Percentiles rank a stretch among this genome's conserved stretches.
Evolutionary conservation across 2,329 filamentous ascomycete species (phyloP).

Genomic region (Ascochyta clinopodiicola): DNA sequence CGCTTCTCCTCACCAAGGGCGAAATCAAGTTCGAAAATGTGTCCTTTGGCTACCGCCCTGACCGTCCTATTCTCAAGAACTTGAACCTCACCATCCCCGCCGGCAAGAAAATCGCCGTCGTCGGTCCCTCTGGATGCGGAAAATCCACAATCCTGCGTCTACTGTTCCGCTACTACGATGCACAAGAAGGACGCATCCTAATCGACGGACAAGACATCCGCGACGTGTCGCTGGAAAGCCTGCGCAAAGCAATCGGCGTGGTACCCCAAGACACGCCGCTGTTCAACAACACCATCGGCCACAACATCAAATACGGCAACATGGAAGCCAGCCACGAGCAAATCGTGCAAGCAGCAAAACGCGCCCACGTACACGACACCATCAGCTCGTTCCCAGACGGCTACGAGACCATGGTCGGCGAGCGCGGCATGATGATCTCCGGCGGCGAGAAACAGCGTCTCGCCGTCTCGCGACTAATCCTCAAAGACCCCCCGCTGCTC

Average conservation of each 20-base stretch:
- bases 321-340: slow-evolving; percentile 76
- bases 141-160: slow-evolving; percentile 93
- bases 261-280: slow-evolving; percentile 96
- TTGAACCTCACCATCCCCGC: slow-evolving; percentile 88
- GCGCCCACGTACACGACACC: slow-evolving; percentile 80
- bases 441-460: slow-evolving; percentile 93
- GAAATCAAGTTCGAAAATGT: slow-evolving; percentile 96
- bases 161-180: slow-evolving; percentile 93
- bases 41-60: slow-evolving; percentile 86
- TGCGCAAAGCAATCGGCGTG: slow-evolving; percentile 87
- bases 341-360: slow-evolving; percentile 77
- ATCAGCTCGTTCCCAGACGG: slow-evolving; percentile 82
- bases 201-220: slow-evolving; percentile 94
- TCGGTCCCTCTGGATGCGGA: slow-evolving; percentile 93
- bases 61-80: slow-evolving; percentile 85
- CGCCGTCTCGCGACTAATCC: slow-evolving; percentile 79
- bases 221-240: slow-evolving; percentile 78
- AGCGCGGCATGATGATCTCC: slow-evolving; percentile 95
- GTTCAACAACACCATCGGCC: slow-evolving; percentile 95
- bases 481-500: slow-evolving; percentile 87
- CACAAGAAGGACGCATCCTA: slow-evolving; percentile 81
- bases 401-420: slow-evolving; percentile 89
- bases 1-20: slow-evolving; percentile 77
- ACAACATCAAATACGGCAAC: slow-evolving; percentile 93
- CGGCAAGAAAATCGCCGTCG: slow-evolving; percentile 93